Evolutionary conservation across 306 rosid species (phyloP).

Genomic region (Acacia melanoxylon): DNA sequence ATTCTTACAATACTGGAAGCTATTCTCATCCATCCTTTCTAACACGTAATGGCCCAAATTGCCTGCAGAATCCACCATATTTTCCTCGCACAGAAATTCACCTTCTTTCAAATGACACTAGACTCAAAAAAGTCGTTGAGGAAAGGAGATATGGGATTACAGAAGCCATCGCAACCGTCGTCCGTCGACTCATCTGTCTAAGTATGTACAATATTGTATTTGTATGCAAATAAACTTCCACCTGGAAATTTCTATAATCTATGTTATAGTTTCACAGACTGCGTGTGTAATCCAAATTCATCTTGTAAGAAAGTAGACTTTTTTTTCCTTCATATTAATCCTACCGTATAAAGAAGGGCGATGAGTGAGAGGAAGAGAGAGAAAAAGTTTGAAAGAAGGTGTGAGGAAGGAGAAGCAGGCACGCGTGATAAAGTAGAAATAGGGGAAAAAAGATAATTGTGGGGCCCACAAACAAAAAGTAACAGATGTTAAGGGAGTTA

Average conservation of each 20-base stretch:
- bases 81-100: conserved; percentile 61
- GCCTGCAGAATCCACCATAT: conserved; percentile 52
- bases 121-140: neutral
- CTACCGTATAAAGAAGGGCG: too few species aligned
- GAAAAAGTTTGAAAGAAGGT: too few species aligned
- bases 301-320: too few species aligned
- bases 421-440: too few species aligned
- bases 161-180: neutral
- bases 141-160: neutral
- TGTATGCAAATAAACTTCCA: neutral
- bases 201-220: neutral
- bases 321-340: too few species aligned
- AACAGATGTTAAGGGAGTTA: too few species aligned
- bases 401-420: too few species aligned
- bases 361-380: too few species aligned
- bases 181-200: conserved; percentile 8
- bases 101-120: conserved; percentile 15
- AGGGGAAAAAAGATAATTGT: too few species aligned
- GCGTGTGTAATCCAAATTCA: neutral
- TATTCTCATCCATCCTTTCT: conserved; percentile 62
- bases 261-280: neutral
- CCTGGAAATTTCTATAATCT: neutral
- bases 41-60: conserved; percentile 64
- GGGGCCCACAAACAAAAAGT: too few species aligned
- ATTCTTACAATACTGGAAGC: conserved; percentile 61